These are phyloP conservation scores for Trifolium subterraneum DNA, from an alignment of 306 rosid species.

Conservation along the genomic window DNA sequence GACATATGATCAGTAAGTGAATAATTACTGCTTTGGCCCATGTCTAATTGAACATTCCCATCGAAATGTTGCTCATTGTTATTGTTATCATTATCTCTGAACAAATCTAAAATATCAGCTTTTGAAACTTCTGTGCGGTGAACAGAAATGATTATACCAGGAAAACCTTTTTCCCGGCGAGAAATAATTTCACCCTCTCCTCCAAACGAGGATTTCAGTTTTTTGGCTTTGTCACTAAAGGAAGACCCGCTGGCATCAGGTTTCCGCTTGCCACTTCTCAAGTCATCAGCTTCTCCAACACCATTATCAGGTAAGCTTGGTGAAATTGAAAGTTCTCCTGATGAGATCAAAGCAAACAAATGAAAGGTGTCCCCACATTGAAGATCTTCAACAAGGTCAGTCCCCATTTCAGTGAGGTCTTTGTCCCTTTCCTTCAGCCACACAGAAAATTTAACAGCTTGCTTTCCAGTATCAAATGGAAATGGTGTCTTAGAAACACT, in stretches of 20 bases:
- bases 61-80: constrained; percentile 39
- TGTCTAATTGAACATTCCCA: constrained; percentile 39
- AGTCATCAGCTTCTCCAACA: constrained; percentile 89
- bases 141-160: constrained; percentile 69
- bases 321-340: constrained; percentile 73
- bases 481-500: constrained; percentile 79
- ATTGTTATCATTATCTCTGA: constrained; percentile 49
- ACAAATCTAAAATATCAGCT: constrained; percentile 62
- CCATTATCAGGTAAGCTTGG: constrained; percentile 82
- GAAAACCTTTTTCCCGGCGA: constrained; percentile 97
- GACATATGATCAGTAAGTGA: constrained; percentile 51
- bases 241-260: constrained; percentile 56
- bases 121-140: constrained; percentile 52
- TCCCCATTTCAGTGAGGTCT: constrained; percentile 65
- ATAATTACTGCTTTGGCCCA: constrained; percentile 35
- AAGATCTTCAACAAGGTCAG: constrained; percentile 67
- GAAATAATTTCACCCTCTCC: constrained; percentile 89
- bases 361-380: constrained; percentile 85
- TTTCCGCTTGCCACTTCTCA: constrained; percentile 78
- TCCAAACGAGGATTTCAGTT: constrained; percentile 57
- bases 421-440: constrained; percentile 71
- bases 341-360: constrained; percentile 82
- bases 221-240: constrained; percentile 62
- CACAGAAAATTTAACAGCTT: constrained; percentile 64
- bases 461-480: constrained; percentile 73